Evolutionary conservation across 768 basidiomycete genomes (phyloP), one percentile per base, ranked within the genome.

Genomic region (Suillus subluteus): DNA sequence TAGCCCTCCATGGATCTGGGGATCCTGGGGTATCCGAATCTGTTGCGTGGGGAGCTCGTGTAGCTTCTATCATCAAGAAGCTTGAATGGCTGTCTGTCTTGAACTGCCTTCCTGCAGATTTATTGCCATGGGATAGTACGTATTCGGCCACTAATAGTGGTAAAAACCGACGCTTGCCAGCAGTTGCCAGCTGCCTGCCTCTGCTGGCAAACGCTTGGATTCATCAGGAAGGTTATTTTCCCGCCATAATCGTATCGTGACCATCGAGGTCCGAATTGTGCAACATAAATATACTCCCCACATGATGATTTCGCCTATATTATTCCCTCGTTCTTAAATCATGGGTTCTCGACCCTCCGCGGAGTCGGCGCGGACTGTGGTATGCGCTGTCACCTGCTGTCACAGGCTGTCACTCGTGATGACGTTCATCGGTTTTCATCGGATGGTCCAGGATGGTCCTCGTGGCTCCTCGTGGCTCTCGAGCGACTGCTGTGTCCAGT

Each of bases 311-410:
- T 37, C 37, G 8, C 37, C 9, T 37, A 3, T 13, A 52, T 26
- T 13, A 52, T 26, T 52, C 30, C 15, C 9, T 80, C 9, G 37
- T 37, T 37, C 37, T 11, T 35, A n/a, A 56, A n/a, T 37, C 37
- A 5, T n/a, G 32, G 32, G 55, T 13, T 37, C 11, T 35, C 21
- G 11, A 13, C 21, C 21, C 12, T 56, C 55, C 12, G 3, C 18
- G n/a, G 48, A 15, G 48, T 23, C 12, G 13, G n/a, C 48, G 48
- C 50, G 35, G 55, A n/a, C 35, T 12, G 18, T 55, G 32, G 30
- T 56, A 7, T 21, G 21, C 21, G 35, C 13, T 37, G 50, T 23
- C 50, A 26, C 6, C 23, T 26, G 37, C 37, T 37, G 54, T 23
- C 50, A 26, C 6, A 13, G 15, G 37, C 37, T 37, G 54, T 55